Evolutionary conservation across 2,329 filamentous ascomycete species (phyloP), one percentile per base, ranked within the genome.

Genomic region (Ophiostoma australiae): DNA sequence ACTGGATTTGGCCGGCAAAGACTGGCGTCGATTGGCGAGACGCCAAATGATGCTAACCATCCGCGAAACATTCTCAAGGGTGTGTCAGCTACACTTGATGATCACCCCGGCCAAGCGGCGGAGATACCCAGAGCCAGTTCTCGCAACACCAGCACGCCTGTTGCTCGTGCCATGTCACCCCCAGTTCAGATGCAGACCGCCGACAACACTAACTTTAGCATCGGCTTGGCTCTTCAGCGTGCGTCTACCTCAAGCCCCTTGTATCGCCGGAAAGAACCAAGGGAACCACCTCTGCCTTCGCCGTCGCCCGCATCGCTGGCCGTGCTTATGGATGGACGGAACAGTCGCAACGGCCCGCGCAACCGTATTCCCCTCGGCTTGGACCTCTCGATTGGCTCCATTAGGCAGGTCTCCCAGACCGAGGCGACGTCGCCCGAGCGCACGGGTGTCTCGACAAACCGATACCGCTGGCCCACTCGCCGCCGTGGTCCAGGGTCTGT

Each of bases 11-110:
- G 82, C 48, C 85, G 89, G 55, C 85, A 86, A 70, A 86, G 91
- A n/a, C 83, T 94, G 44, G 88, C 91, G 17, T 94, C 91, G 0
- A 94, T 94, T 71, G 91, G 91, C 13, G 91, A 93, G 80, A 87
- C 84, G 23, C 87, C 88, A 1, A 71, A 27, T 0, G 73, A 74
- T 23, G 70, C 63, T 0, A 72, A 76, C 66, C 70, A 72, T 20
- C 74, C 77, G 39, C 79, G 79, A 10, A 76, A 79, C 7, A 68
- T 72, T 3, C 70, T 81, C 1, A 78, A 77, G 69, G 72, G 69
- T 10, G 68, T 23, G 8, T 37, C 44, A 3, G 63, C 37, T 11
- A 70, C 67, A 20, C 41, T 48, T 4, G 13, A 66, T 23, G 63
- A 39, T 17, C 20, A n/a, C 23, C 1, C 63, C 4, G n/a, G 20